Base-by-base conservation (phyloP, 2,329 filamentous ascomycete genomes). In the Cladosporium sp. region DNA sequence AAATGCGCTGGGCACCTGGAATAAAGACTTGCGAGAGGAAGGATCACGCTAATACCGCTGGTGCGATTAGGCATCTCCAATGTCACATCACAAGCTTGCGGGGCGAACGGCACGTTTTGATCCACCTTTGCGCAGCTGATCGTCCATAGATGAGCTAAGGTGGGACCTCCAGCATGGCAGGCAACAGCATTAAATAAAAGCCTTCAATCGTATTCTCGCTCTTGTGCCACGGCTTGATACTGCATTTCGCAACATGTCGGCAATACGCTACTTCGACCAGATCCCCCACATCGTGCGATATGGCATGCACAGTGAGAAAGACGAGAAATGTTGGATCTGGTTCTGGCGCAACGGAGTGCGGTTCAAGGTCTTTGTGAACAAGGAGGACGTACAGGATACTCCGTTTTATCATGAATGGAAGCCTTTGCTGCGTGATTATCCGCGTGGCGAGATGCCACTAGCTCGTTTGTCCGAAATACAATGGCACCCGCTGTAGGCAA, bases 281-380 rank as follows among this genome's bases (percentile, higher is more conserved):
- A 57, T 57, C 1, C 55, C 58, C 6, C 58, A 60, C 17, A 56
- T 60, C 36, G 58, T 58, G 8, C 55, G 58, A 4, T 50, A 58
- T 34, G 58, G 58, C 24, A 58, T 58, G 55, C 55, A 58, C 5
- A 32, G 40, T 37, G 58, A 56, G 7, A 52, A 54, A 6, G 20
- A 36, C 3, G 55, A 58, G n/a, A 48, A 47, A 28, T 60, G 28
- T 28, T 58, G 13, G 32, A 52, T 60, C 47, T 49, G 37, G 36
- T 58, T 58, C 22, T 60, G 49, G 40, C 25, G 58, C 8, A 47
- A 37, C 40, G 58, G 58, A 6, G 55, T 49, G 3, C 44, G 50
- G 7, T 58, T 60, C 42, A 48, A 32, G 7, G 47, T 60, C 32
- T 47, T 54, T 12, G 49, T 55, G 5, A 20, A 49, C 19, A 42